These are phyloP conservation scores for Puccinia polysora DNA, from an alignment of 1,284 basidiomycete species.

Conservation along the genomic window DNA sequence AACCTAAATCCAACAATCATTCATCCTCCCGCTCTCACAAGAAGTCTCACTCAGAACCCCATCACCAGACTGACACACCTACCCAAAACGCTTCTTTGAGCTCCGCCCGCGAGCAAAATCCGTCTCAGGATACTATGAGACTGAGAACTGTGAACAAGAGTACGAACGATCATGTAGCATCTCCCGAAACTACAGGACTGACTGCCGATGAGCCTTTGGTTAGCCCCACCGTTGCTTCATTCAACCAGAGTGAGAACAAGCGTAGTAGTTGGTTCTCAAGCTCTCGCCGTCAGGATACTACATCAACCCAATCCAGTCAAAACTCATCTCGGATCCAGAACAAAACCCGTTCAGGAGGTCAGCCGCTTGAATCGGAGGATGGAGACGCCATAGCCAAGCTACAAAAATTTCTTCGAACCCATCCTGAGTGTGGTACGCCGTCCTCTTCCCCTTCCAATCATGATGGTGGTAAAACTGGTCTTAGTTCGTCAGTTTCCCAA, in stretches of 20 bases:
- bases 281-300: conserved; percentile 28
- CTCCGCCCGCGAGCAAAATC: background rate
- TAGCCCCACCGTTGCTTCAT: background rate
- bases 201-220: background rate
- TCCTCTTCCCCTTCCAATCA: background rate
- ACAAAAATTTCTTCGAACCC: conserved; percentile 23
- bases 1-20: background rate
- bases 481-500: background rate
- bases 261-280: conserved; percentile 40
- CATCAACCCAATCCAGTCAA: conserved; percentile 22
- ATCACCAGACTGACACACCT: background rate
- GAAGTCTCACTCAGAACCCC: conserved; percentile 10
- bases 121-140: conserved; percentile 16
- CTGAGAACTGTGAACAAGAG: conserved; percentile 9
- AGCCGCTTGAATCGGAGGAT: conserved; percentile 26
- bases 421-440: conserved; percentile 9
- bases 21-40: conserved; percentile 5
- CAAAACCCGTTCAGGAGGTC: background rate
- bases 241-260: conserved; percentile 23
- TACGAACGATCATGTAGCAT: background rate
- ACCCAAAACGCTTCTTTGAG: background rate
- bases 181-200: background rate
- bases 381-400: conserved; percentile 33
- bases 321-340: conserved; percentile 8
- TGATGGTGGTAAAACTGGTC: background rate